Conservation (phyloP, 495 filamentous ascomycete species). For the Neurospora pannonica region DNA sequence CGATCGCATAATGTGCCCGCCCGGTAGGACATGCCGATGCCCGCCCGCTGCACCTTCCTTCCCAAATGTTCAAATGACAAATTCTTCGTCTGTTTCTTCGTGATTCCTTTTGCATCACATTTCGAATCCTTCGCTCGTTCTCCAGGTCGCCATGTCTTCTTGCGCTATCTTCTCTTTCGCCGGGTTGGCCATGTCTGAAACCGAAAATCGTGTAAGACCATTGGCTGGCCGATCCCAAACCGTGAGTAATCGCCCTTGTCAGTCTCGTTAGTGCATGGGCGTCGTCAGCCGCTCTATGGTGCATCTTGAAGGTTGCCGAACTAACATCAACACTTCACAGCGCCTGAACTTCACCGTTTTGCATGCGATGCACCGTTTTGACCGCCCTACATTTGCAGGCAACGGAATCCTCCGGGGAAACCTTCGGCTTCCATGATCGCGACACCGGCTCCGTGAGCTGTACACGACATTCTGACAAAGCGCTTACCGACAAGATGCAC, state of each 20-base stretch:
- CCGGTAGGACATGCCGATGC: neutral
- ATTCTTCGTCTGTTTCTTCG: neutral
- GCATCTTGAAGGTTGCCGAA: neutral
- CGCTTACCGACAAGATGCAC: neutral
- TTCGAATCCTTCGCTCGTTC: neutral
- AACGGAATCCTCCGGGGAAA: neutral
- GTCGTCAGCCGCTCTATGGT: neutral
- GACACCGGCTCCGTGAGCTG: neutral
- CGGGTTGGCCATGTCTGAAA: neutral
- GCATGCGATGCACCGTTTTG: neutral
- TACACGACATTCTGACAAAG: neutral
- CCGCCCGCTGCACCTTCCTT: neutral
- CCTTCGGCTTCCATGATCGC: neutral
- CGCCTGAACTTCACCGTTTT: neutral
- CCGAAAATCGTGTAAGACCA: neutral
- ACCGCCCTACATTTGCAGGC: neutral
- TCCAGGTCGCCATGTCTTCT: neutral
- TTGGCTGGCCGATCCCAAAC: neutral
- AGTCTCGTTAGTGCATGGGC: neutral
- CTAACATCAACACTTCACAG: neutral
- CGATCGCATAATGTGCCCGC: neutral
- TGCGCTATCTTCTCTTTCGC: neutral
- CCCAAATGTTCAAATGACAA: neutral
- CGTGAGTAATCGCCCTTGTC: neutral
- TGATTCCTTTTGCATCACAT: neutral